Conservation (phyloP, 352 stramenopile species). For the Globisporangium barbulae region DNA sequence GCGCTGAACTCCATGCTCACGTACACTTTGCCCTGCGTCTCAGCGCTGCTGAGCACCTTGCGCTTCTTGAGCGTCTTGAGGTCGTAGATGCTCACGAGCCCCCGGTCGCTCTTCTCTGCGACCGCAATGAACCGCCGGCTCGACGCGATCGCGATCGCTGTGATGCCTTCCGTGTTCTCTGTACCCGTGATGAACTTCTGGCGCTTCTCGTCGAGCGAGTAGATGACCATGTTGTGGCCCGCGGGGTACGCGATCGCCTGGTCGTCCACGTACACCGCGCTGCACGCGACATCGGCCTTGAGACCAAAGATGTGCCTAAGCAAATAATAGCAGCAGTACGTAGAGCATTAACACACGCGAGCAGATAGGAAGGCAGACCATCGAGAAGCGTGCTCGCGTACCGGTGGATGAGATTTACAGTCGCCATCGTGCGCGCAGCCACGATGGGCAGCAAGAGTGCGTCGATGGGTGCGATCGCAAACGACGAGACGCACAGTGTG, state of each 20-base stretch:
- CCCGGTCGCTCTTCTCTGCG: conserved; percentile 68
- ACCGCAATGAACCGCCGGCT: conserved; percentile 76
- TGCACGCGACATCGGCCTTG: conserved; percentile 81
- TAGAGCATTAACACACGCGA: background rate
- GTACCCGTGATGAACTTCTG: conserved; percentile 88
- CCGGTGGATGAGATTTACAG: conserved; percentile 41
- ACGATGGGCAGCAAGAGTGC: background rate
- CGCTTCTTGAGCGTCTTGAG: conserved; percentile 88
- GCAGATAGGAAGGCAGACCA: background rate
- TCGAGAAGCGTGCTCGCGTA: conserved; percentile 9
- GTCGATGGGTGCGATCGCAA: too few species aligned
- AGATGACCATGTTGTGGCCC: conserved; percentile 86
- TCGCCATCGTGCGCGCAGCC: conserved; percentile 24
- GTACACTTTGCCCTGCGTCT: conserved; percentile 61
- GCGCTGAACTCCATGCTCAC: conserved; percentile 88
- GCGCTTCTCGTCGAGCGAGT: conserved; percentile 88
- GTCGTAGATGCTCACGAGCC: conserved; percentile 84
- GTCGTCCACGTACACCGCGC: conserved; percentile 84
- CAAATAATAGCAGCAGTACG: background rate
- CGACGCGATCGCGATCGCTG: conserved; percentile 59
- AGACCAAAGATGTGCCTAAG: conserved; percentile 89
- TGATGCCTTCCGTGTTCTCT: conserved; percentile 72
- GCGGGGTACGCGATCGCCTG: conserved; percentile 82
- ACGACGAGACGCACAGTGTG: too few species aligned
- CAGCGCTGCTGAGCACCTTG: conserved; percentile 81